Evolutionary conservation across 2,329 filamentous ascomycete species (phyloP), one percentile per base, ranked within the genome.

Genomic region (Aspergillus pseudoglaucus): DNA sequence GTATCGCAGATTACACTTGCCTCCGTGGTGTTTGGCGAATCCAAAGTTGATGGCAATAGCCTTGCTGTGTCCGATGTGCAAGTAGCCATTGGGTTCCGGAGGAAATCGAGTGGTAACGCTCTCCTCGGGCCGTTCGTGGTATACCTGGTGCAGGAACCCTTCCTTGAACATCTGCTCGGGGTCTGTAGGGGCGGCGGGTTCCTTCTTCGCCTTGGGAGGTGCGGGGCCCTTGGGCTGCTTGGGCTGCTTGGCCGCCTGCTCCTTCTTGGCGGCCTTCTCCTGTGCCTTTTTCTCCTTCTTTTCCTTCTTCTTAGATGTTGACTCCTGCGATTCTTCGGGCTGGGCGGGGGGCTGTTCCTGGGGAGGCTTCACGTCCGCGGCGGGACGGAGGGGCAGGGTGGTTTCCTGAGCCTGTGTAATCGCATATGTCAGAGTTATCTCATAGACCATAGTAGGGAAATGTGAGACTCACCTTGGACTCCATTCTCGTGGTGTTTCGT

Each of bases 21-120:
- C 91, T 32, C 85, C 86, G 64, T 95, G 87, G 62, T 84, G 83
- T 62, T 81, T 82, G 12, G 93, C 91, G 66, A 96, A 97, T 6
- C 91, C 91, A 71, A 97, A 97, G 71, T 97, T 96, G 68, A 97
- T 83, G 0, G 89, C 86, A 66, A 97, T 96, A 18, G 93, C 91
- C 74, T 97, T 97, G 55, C 87, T 87, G 65, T 97, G 93, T 17
- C 91, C 91, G 58, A 97, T 87, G 64, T 96, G 90, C 8, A 96
- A 79, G 66, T 86, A 96, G 47, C 91, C 93, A 67, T 97, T 97
- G 42, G 93, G 93, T 70, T 91, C 87, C 17, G 87, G 87, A 2
- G 87, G 87, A 63, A 91, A 90, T 56, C 87, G 82, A 3, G 86
- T 90, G 43, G 84, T 57, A 15, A 76, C 70, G 25, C 67, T 59